phyloP scores from a whole-genome alignment of 2,329 filamentous ascomycete genomes.

The Fusarium pseudocircinatum region DNA sequence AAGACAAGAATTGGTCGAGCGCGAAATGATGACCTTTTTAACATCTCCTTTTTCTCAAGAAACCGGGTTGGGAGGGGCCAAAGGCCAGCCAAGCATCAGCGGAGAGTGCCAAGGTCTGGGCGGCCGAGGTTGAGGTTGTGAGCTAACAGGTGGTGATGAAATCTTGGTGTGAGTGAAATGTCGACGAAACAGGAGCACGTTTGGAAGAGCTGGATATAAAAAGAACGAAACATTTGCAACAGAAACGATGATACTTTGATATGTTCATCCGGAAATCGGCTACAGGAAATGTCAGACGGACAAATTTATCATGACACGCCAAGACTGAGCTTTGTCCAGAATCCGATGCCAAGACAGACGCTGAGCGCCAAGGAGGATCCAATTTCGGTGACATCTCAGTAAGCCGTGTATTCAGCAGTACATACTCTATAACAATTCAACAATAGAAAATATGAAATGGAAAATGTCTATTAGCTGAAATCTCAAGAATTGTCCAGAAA shows the following conservation, averaged over 20 bases:
- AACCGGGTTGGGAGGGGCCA: constrained; percentile 19
- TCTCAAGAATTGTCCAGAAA: not conserved
- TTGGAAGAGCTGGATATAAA: not conserved
- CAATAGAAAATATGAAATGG: not conserved
- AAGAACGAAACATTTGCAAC: not conserved
- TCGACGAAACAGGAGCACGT: not conserved
- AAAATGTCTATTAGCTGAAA: not conserved
- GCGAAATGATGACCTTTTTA: constrained; percentile 24
- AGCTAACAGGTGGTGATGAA: not conserved
- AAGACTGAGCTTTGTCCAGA: constrained; percentile 26
- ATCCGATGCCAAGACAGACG: constrained; percentile 30
- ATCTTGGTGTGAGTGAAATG: not conserved
- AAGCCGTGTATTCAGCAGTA: not conserved
- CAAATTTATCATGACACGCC: constrained; percentile 27
- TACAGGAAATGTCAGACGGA: not conserved
- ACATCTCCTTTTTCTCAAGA: constrained; percentile 4
- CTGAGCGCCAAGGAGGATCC: constrained; percentile 14
- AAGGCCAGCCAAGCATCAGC: constrained; percentile 26
- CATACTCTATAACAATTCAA: not conserved
- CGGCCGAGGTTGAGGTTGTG: constrained; percentile 19
- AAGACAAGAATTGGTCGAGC: not conserved
- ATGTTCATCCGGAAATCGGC: not conserved
- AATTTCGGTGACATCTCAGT: constrained; percentile 1
- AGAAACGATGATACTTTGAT: not conserved
- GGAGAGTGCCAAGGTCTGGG: constrained; percentile 40